These are phyloP conservation scores for Paramecium octaurelia DNA, from an alignment of 73 alveolate genomes.

Conservation along the genomic window DNA sequence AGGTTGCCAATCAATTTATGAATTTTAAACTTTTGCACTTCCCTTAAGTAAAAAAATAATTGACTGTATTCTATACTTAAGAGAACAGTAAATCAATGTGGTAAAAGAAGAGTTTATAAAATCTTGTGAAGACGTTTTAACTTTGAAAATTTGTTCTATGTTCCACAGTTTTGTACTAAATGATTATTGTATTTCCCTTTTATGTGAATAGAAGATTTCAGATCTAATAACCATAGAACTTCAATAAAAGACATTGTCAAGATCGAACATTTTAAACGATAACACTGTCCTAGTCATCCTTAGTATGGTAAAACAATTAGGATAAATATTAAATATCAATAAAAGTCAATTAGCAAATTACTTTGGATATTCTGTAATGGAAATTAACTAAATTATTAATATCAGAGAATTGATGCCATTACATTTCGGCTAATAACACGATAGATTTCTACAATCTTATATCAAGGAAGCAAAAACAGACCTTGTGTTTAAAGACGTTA, in stretches of 20 bases:
- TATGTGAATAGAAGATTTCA: not conserved
- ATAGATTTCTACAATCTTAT: not conserved
- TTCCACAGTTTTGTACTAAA: not conserved
- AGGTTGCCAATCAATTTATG: not conserved
- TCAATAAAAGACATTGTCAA: not conserved
- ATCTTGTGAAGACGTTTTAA: not conserved
- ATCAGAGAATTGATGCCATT: not conserved
- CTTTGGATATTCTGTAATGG: not conserved
- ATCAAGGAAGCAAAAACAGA: not conserved
- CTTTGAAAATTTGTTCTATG: not conserved
- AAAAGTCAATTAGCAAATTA: not conserved
- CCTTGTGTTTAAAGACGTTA: not conserved
- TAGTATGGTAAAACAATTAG: not conserved
- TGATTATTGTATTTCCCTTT: not conserved
- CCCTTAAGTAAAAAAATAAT: not conserved
- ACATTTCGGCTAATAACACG: not conserved
- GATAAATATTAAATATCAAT: not conserved
- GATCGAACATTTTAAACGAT: not conserved
- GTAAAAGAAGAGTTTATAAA: not conserved
- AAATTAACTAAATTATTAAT: not conserved
- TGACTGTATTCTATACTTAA: not conserved
- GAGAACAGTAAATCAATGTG: not conserved
- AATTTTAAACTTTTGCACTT: not conserved
- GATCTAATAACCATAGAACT: not conserved
- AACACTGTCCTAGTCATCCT: not conserved